Evolutionary conservation across 192 early-diverging fungal genomes (phyloP), one percentile per base, ranked within the genome.

Genomic region (Podila verticillata): DNA sequence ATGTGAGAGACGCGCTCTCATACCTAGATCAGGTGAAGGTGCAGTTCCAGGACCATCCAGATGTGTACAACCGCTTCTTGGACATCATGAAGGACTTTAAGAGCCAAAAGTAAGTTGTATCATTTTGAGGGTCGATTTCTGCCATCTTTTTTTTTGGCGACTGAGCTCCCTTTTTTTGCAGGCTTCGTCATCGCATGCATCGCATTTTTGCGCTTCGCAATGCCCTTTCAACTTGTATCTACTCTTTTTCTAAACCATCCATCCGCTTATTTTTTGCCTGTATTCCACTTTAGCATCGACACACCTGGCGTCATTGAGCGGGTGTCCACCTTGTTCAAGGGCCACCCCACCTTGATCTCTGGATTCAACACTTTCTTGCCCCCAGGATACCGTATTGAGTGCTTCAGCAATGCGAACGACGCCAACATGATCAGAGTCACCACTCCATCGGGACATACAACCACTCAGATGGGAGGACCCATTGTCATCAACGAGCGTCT

Each of bases 41-140:
- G 47, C 93, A 95, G 71, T 99, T 99, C 72, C 87, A 90, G 48
- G 92, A 96, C 68, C 91, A 95, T 10, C 96, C 97, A 4, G 96
- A 98, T 61, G 96, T 99, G 7, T 99, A 99, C 85, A 99, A 98
- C 77, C 89, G 91, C 63, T 99, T 99, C 83, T 67, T 99, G 79
- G 97, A 98, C 81, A 99, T 99, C 44, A 99, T 99, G 98, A 98
- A 98, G 87, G 98, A 99, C 80, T 99, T 99, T 75, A 99, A 99
- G 84, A 94, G 94, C 72, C 96, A 98, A 78, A 88, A 84, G 94
- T 95, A 85, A 85, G 89, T 88, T 19, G 15, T 26, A 20, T 24
- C 51, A 20, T 13, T 13, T 22, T 35, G n/a, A 32, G 39, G 39
- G 36, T 0, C 36, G 13, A 39, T 12, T 39, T 39, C 36, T 1